Evolutionary conservation across 371 early-diverging fungal genomes (phyloP).

Genomic region (Mucor lusitanicus): DNA sequence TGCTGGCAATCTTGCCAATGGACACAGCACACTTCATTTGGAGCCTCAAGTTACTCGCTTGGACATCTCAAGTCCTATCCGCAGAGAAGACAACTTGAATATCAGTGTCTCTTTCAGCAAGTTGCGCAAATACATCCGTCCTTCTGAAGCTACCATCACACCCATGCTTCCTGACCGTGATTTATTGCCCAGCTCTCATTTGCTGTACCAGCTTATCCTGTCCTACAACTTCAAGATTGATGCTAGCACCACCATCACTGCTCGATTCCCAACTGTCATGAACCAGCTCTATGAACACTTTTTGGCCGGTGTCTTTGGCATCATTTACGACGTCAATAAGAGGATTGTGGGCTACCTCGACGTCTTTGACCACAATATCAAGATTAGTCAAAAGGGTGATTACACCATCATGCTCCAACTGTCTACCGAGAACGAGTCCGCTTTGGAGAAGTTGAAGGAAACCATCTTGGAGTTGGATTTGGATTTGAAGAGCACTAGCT

Average conservation of each 20-base stretch:
- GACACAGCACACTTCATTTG: conserved; percentile 47
- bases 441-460: conserved; percentile 72
- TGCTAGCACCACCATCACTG: conserved; percentile 51
- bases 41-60: conserved; percentile 63
- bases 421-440: conserved; percentile 63
- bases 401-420: conserved; percentile 83
- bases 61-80: conserved; percentile 71
- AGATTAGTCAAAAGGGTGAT: conserved; percentile 79
- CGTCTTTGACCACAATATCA: conserved; percentile 72
- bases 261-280: conserved; percentile 67
- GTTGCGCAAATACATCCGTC: conserved; percentile 73
- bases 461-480: conserved; percentile 69
- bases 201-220: conserved; percentile 72
- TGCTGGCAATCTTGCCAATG: conserved; percentile 63
- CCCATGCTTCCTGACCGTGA: conserved; percentile 78
- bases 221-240: conserved; percentile 73
- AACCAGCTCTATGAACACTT: conserved; percentile 66
- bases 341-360: conserved; percentile 69
- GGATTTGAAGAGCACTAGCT: conserved; percentile 57
- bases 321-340: conserved; percentile 63
- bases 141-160: conserved; percentile 61
- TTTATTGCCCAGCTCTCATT: conserved; percentile 64
- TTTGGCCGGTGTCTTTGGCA: conserved; percentile 56
- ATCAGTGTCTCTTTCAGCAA: conserved; percentile 55
- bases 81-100: conserved; percentile 72